Base-by-base conservation (phyloP, 306 rosid species). In the Castanopsis chinensis region DNA sequence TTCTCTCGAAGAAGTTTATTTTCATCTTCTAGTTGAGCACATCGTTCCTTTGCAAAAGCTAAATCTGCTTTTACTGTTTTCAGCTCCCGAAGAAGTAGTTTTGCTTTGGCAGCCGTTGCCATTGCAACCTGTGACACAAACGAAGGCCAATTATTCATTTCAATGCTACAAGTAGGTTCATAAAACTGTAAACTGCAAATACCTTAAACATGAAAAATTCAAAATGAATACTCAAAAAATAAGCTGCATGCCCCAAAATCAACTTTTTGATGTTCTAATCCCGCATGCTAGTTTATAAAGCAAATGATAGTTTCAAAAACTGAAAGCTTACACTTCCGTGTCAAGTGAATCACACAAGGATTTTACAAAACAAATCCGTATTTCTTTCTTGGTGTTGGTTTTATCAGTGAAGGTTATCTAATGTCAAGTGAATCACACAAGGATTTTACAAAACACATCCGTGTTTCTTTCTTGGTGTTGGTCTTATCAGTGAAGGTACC, bases 41-140 rank as follows among this genome's bases (percentile, higher is more conserved):
- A 89, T 54, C 99, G 85, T 49, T 92, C 97, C 82, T 96, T 93
- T 9, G 99, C 94, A 82, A 96, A 96, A 69, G 93, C 90, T 73
- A 96, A 76, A 80, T 96, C 98, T 20, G 99, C 98, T 85, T 93
- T 93, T 27, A 90, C 88, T 1, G 99, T 93, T 90, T 96, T 96
- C 86, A 91, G 94, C 88, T 93, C 99, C 21, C 98, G 93, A 73
- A 93, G 92, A 69, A 96, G 92, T 80, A 93, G 58, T 85, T 96
- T 96, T 73, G 99, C 99, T 85, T 96, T 96, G 74, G 98, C 98
- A 80, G 99, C 97, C 27, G 99, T 93, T 52, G 99, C 99, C 99
- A 96, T 85, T 27, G 98, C 98, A 82, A 96, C 98, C 99, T 96
- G 89, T 30, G 79, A 69, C 33, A 60, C 37, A 57, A 53, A 74